phyloP scores from a whole-genome alignment of 495 filamentous ascomycete species.

The Neurospora sp. region DNA sequence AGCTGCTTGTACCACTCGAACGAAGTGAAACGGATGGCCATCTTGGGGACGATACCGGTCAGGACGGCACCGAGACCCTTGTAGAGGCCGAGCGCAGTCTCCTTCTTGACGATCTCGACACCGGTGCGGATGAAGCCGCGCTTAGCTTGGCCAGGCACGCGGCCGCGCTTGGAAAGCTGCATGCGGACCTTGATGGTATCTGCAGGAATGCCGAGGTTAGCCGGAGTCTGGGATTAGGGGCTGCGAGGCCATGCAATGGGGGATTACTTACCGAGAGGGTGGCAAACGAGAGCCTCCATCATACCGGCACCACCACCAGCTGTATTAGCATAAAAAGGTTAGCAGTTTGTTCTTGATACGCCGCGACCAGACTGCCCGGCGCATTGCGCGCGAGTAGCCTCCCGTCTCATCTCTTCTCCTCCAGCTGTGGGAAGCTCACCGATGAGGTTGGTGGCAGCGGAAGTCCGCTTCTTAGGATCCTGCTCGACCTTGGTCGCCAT shows the following conservation, averaged over 20 bases:
- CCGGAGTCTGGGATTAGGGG: not conserved
- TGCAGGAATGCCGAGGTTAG: conserved; percentile 16
- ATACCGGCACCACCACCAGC: conserved; percentile 97
- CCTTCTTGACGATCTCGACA: conserved; percentile 72
- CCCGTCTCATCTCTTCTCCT: not conserved
- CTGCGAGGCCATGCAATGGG: not conserved
- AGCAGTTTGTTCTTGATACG: conserved; percentile 12
- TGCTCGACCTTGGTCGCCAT: conserved; percentile 43
- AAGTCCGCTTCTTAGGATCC: conserved; percentile 68
- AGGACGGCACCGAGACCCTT: conserved; percentile 94
- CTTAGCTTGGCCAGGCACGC: conserved; percentile 68
- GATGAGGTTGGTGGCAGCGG: conserved; percentile 86
- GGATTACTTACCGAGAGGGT: conserved; percentile 71
- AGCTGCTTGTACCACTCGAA: conserved; percentile 91
- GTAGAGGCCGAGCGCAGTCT: conserved; percentile 88
- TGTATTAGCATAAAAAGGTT: conserved; percentile 24
- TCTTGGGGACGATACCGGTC: conserved; percentile 96
- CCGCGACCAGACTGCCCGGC: not conserved
- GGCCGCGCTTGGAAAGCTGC: conserved; percentile 86
- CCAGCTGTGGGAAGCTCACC: conserved; percentile 42
- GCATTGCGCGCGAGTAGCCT: not conserved
- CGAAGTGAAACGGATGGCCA: conserved; percentile 98
- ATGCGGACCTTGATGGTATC: conserved; percentile 99
- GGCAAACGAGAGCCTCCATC: conserved; percentile 97
- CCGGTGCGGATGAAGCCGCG: conserved; percentile 87